Evolutionary conservation across 768 basidiomycete genomes (phyloP), one percentile per base, ranked within the genome.

Genomic region (Mrakia blollopis): DNA sequence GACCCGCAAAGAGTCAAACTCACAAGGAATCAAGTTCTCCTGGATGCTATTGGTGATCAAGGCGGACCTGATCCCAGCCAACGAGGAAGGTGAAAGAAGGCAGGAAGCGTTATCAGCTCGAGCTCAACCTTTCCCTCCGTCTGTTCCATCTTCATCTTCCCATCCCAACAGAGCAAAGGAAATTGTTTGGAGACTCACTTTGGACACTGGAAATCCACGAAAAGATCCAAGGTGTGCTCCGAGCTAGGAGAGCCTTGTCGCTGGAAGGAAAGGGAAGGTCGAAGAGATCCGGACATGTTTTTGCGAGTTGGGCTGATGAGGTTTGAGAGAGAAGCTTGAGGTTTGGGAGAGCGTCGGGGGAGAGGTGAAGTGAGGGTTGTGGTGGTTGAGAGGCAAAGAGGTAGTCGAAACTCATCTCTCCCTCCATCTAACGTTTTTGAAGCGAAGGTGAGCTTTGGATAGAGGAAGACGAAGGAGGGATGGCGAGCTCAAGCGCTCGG

Each of bases 191-290:
- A 44, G 44, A 57, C 57, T 28, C 57, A 73, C 72, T 61, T 57
- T 32, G 50, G 28, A 39, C 72, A 73, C 35, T 73, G 72, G 39
- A 57, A 73, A 21, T 73, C 72, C 32, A 73, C 52, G 39, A 50
- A 73, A 9, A 73, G 25, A 10, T 37, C 32, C 23, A 73, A 35
- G 16, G 41, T 52, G 60, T 73, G 72, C 16, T 35, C 72, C 10
- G 72, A 25, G 54, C n/a, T 37, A 30, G 72, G 28, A 60, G 72
- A 73, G 32, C 72, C 72, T 18, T 57, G 35, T 28, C 72, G 72
- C 60, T 73, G 72, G 52, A 73, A 73, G 72, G 72, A 50, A 57
- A 73, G 72, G 37, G 72, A 73, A n/a, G 72, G 72, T 21, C 37
- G 63, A 35, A 72, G 70, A 54, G 50, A 32, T 28, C 23, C 47